These are phyloP conservation scores for Canavalia gladiata DNA, from an alignment of 306 rosid genomes.

Conservation along the genomic window DNA sequence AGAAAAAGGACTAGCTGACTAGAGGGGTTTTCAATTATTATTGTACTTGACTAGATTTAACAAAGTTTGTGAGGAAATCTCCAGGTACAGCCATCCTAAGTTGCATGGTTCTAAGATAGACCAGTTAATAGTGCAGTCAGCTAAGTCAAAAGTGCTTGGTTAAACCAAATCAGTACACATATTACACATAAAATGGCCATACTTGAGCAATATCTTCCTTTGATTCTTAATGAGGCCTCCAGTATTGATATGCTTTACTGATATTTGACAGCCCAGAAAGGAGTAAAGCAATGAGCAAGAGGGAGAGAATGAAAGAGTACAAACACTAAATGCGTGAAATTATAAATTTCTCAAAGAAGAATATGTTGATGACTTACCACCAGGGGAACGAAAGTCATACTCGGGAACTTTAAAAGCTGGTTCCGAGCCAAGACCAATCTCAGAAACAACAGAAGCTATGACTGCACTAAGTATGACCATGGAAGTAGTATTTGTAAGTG, in stretches of 20 bases:
- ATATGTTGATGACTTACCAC: conserved; percentile 62
- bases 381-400: conserved; percentile 87
- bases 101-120: conserved; percentile 9
- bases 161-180: conserved; percentile 9
- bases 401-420: conserved; percentile 90
- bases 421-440: conserved; percentile 88
- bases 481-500: conserved; percentile 86
- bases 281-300: not conserved
- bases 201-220: conserved; percentile 1
- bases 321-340: not conserved
- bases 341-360: not conserved
- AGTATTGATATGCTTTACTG: conserved; percentile 13
- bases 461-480: conserved; percentile 96
- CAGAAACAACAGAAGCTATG: conserved; percentile 84
- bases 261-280: conserved; percentile 31
- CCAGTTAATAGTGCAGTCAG: not conserved
- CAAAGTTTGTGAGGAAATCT: conserved; percentile 15
- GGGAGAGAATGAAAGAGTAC: not conserved
- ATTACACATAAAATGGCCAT: not conserved
- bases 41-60: conserved; percentile 9
- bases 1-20: not conserved
- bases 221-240: not conserved
- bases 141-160: not conserved
- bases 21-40: not conserved
- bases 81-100: conserved; percentile 1